Percentiles rank a stretch among this genome's conserved stretches.
Evolutionary conservation across 306 rosid species (phyloP).

Genomic region (Psophocarpus tetragonolobus): DNA sequence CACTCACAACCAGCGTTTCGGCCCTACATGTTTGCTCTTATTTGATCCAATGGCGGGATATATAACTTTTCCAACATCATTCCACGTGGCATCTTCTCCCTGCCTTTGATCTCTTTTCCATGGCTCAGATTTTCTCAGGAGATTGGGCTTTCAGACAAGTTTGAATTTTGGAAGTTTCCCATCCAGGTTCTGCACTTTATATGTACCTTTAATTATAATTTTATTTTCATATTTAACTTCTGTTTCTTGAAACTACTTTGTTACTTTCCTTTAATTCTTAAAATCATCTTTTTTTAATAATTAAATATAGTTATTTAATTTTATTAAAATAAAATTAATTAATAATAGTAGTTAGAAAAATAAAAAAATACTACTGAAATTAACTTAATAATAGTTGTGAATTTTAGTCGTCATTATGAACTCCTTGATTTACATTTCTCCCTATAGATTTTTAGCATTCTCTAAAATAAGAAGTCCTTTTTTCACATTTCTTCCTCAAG

Average conservation of each 20-base stretch:
- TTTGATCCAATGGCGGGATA: constrained; percentile 35
- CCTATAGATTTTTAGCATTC: too few relatives aligned
- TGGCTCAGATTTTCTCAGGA: constrained; percentile 21
- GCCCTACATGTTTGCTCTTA: constrained; percentile 44
- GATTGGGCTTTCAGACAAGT: not conserved
- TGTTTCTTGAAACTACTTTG: not conserved
- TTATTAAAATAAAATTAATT: too few relatives aligned
- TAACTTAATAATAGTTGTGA: too few relatives aligned
- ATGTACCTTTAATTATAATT: not conserved
- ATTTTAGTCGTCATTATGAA: too few relatives aligned
- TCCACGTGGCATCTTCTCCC: constrained; percentile 36
- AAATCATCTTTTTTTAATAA: too few relatives aligned
- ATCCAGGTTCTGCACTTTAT: not conserved
- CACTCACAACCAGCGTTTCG: constrained; percentile 60
- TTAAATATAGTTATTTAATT: too few relatives aligned
- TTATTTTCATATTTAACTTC: not conserved
- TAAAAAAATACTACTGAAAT: too few relatives aligned
- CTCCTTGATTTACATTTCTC: too few relatives aligned
- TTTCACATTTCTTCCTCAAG: too few relatives aligned
- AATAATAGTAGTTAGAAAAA: too few relatives aligned
- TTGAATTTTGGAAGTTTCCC: constrained; percentile 2
- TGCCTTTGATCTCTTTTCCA: not conserved
- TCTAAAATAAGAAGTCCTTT: too few relatives aligned
- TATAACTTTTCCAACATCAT: not conserved
- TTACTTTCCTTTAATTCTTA: not conserved